Evolutionary conservation across 495 filamentous ascomycete species (phyloP).

Genomic region (Aspergillus cavernicola): DNA sequence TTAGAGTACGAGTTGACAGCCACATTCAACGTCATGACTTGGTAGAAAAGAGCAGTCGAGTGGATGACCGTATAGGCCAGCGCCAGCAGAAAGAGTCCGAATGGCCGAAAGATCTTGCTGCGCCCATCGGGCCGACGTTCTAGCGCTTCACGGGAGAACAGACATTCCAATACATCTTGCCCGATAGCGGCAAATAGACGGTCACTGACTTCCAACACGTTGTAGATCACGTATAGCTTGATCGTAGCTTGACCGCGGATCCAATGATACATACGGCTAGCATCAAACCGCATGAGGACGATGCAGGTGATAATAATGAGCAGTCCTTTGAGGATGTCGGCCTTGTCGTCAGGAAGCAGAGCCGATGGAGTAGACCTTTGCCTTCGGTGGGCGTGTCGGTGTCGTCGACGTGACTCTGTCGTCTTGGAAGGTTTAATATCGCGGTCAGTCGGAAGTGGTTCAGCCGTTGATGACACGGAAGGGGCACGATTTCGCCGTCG

Average conservation of each 20-base stretch:
- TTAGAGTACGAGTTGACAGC: constrained; percentile 99
- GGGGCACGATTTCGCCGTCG: constrained; percentile 46
- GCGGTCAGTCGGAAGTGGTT: constrained; percentile 15
- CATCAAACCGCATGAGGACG: constrained; percentile 87
- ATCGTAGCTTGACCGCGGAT: constrained; percentile 95
- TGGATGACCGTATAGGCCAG: constrained; percentile 85
- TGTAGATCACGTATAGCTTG: constrained; percentile 98
- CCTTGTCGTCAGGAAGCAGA: constrained; percentile 83
- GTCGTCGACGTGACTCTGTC: constrained; percentile 26
- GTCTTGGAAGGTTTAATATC: constrained; percentile 18
- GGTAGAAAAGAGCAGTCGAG: constrained; percentile 85
- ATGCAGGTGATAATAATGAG: constrained; percentile 81
- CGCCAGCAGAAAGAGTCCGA: constrained; percentile 86
- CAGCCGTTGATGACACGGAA: constrained; percentile 21
- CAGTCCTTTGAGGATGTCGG: constrained; percentile 85
- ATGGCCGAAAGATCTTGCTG: constrained; percentile 85
- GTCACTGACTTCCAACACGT: constrained; percentile 87
- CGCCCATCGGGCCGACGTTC: constrained; percentile 83
- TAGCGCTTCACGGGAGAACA: constrained; percentile 88
- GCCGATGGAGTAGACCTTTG: constrained; percentile 81
- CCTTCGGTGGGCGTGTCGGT: constrained; percentile 56
- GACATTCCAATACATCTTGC: constrained; percentile 93
- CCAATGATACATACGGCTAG: constrained; percentile 96
- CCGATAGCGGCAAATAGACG: constrained; percentile 84
- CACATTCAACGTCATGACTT: constrained; percentile 95